Conservation (phyloP, 1,284 basidiomycete genomes). For the Amylostereum chailletii region DNA sequence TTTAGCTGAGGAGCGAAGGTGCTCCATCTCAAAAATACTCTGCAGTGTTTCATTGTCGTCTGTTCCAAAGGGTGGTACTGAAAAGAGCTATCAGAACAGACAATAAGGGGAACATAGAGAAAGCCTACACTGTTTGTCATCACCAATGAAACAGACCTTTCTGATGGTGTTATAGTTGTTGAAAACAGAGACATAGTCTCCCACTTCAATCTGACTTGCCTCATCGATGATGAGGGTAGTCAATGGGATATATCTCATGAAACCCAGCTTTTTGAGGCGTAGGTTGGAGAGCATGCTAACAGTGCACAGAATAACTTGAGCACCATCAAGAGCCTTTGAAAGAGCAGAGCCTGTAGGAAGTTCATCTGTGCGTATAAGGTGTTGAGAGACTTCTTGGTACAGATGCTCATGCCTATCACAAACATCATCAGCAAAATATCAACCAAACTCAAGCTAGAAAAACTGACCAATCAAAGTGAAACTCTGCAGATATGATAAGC, state of each 20-base stretch:
- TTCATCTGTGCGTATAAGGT: constrained; percentile 42
- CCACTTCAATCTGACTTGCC: constrained; percentile 34
- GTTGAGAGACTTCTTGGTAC: constrained; percentile 33
- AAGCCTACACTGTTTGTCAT: constrained; percentile 62
- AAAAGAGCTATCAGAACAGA: constrained; percentile 4
- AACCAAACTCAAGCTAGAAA: neutral
- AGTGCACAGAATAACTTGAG: constrained; percentile 60
- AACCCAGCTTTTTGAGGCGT: constrained; percentile 2
- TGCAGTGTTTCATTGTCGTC: constrained; percentile 29
- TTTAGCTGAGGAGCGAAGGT: constrained; percentile 23
- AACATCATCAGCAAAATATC: constrained; percentile 6
- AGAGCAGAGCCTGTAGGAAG: constrained; percentile 22
- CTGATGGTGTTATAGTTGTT: constrained; percentile 32
- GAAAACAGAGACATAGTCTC: constrained; percentile 49
- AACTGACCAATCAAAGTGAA: constrained; percentile 52
- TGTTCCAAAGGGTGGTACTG: constrained; percentile 42
- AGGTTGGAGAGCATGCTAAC: constrained; percentile 58
- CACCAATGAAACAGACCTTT: constrained; percentile 68
- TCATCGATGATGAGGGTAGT: constrained; percentile 33
- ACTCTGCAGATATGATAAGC: constrained; percentile 50
- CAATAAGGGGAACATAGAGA: neutral
- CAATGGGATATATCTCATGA: constrained; percentile 26
- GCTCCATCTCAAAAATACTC: constrained; percentile 36
- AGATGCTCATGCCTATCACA: constrained; percentile 63
- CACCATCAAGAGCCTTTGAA: constrained; percentile 23